Percentiles rank a stretch among this genome's conserved stretches.
phyloP scores from a whole-genome alignment of 2,329 filamentous ascomycete genomes.

The Penicillium nordicum region DNA sequence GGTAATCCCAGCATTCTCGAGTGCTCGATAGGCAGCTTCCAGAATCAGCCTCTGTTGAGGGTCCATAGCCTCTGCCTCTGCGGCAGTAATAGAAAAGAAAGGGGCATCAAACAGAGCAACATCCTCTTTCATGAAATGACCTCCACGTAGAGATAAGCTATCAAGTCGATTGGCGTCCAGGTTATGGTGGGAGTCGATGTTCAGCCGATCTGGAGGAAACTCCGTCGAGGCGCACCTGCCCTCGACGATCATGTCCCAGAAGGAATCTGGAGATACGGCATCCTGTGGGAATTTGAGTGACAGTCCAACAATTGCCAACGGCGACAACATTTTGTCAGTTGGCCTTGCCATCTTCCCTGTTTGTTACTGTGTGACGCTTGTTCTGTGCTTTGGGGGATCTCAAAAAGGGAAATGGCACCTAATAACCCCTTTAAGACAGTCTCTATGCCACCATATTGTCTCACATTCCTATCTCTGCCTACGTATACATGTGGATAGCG shows the following conservation, averaged over 20 bases:
- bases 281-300: constrained; percentile 21
- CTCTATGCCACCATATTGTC: not conserved
- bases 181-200: constrained; percentile 24
- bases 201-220: constrained; percentile 25
- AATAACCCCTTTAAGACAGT: not conserved
- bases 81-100: constrained; percentile 30
- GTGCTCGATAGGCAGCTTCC: constrained; percentile 28
- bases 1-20: constrained; percentile 27
- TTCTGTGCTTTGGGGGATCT: not conserved
- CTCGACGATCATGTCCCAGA: constrained; percentile 23
- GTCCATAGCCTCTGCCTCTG: constrained; percentile 30
- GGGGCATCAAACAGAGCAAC: constrained; percentile 28
- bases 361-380: not conserved
- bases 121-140: constrained; percentile 26
- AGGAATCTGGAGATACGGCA: constrained; percentile 15
- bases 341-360: not conserved
- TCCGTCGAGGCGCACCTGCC: constrained; percentile 20
- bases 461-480: not conserved
- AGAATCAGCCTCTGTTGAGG: constrained; percentile 32
- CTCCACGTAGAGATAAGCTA: constrained; percentile 10
- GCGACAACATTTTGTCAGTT: not conserved
- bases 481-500: not conserved
- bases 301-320: constrained; percentile 24
- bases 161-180: constrained; percentile 16
- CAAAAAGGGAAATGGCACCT: not conserved